Evolutionary conservation across 108 stramenopile genomes (phyloP).

Genomic region (Nitzschia sp.): DNA sequence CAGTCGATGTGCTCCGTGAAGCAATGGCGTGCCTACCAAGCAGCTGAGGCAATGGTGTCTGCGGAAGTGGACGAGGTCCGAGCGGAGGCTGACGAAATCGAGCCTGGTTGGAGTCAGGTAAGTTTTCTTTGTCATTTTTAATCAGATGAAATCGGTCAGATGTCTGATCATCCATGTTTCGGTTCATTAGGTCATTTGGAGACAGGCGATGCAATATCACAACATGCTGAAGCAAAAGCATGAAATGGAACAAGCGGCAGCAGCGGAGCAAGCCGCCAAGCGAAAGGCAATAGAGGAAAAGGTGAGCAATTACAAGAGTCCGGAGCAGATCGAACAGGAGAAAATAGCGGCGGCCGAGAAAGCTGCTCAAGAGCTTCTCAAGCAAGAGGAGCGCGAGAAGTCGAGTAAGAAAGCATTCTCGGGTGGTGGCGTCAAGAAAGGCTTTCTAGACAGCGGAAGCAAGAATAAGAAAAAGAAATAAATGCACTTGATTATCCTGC

Average conservation of each 20-base stretch:
- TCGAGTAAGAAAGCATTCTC: constrained; percentile 73
- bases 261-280: constrained; percentile 53
- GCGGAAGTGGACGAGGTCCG: constrained; percentile 90
- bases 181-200: constrained; percentile 73
- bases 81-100: constrained; percentile 90
- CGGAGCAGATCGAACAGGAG: constrained; percentile 46
- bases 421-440: constrained; percentile 72
- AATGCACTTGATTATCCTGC: too few relatives aligned
- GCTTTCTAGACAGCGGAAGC: constrained; percentile 58
- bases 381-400: constrained; percentile 75
- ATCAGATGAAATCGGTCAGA: neutral
- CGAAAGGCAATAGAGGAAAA: constrained; percentile 55
- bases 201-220: constrained; percentile 93
- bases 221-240: constrained; percentile 87
- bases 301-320: constrained; percentile 44
- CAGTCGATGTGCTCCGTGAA: constrained; percentile 91
- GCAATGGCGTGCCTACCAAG: constrained; percentile 88
- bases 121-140: constrained; percentile 13
- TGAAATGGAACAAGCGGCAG: constrained; percentile 67
- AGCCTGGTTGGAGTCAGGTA: constrained; percentile 88
- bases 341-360: constrained; percentile 56
- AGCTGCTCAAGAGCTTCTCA: constrained; percentile 70
- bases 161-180: constrained; percentile 10
- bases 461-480: constrained; percentile 48
- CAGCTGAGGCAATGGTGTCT: constrained; percentile 82